Evolutionary conservation across 257 asterid species (phyloP), one percentile per base, ranked within the genome.

Genomic region (Solanum sparsipilum): DNA sequence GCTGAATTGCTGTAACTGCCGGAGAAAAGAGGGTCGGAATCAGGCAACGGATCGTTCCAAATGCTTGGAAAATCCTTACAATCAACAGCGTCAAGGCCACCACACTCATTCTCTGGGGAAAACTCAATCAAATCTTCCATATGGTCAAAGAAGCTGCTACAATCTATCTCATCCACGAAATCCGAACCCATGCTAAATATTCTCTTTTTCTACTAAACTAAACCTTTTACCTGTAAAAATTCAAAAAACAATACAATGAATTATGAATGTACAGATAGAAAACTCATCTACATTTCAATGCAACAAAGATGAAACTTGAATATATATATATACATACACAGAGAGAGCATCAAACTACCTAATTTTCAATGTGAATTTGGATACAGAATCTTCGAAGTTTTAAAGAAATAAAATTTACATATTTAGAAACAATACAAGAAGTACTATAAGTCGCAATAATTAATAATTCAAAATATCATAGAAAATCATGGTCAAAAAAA

Each of bases 101-200:
- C 92, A 89, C 92, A 91, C 56, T 93, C 98, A 81, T 89, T 94
- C 70, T 94, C 98, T 1, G 94, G 92, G 11, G 99, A 99, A 38
- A 95, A 97, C 71, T 97, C 98, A 44, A 96, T 91, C 88, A 97
- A 92, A 88, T 97, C 99, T 70, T 97, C 99, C 68, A 97, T 92
- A 88, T 97, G 98, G 71, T 96, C 99, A 86, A 96, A 96, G 90
- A 94, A 96, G 95, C 92, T 95, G 13, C 92, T 94, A 32, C 98
- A 93, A 88, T 95, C 99, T 8, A 92, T 90, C 81, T 96, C 99
- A 75, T 95, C 98, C 48, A 88, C 78, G 87, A 90, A 91, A 83
- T 91, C 93, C 56, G 97, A 88, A 87, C 88, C 97, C 98, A 95
- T 95, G 18, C 20, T 70, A 48, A 9, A 27, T 18, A 29, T 25